These are phyloP conservation scores for Xylaria longipes DNA, from an alignment of 495 filamentous ascomycete genomes.

Conservation along the genomic window DNA sequence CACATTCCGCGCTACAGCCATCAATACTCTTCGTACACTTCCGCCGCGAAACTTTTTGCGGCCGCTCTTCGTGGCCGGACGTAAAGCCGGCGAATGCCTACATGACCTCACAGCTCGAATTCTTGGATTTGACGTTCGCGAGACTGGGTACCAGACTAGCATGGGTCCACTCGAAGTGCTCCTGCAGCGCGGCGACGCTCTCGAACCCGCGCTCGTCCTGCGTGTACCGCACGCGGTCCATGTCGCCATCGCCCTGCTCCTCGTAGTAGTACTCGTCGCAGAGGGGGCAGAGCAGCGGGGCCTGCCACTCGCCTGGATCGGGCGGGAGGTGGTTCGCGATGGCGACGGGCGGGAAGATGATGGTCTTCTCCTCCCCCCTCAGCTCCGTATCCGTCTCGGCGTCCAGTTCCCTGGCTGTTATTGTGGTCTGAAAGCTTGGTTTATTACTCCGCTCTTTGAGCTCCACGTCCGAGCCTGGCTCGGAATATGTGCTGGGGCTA, in stretches of 20 bases:
- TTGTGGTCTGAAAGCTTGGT: conserved; percentile 33
- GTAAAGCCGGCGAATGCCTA: conserved; percentile 18
- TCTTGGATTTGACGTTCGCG: conserved; percentile 14
- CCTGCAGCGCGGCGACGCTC: conserved; percentile 47
- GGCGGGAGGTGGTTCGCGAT: conserved; percentile 58
- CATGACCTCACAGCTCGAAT: conserved; percentile 47
- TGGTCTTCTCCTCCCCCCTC: conserved; percentile 42
- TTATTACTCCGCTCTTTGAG: conserved; percentile 17
- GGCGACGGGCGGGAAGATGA: conserved; percentile 56
- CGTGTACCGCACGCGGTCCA: conserved; percentile 44
- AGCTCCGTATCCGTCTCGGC: conserved; percentile 24
- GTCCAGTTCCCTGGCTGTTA: background rate
- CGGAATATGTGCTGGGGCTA: background rate
- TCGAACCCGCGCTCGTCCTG: conserved; percentile 53
- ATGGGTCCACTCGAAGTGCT: conserved; percentile 57
- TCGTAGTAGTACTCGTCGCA: conserved; percentile 57
- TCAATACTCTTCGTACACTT: background rate
- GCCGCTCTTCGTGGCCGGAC: background rate
- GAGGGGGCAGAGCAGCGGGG: conserved; percentile 51
- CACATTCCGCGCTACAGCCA: conserved; percentile 10
- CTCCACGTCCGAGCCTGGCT: conserved; percentile 16
- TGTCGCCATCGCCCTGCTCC: conserved; percentile 53
- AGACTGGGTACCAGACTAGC: conserved; percentile 39
- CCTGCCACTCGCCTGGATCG: conserved; percentile 47
- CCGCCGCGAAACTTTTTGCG: background rate